Conservation (phyloP, 2,329 filamentous ascomycete genomes). For the Periconia sp. region DNA sequence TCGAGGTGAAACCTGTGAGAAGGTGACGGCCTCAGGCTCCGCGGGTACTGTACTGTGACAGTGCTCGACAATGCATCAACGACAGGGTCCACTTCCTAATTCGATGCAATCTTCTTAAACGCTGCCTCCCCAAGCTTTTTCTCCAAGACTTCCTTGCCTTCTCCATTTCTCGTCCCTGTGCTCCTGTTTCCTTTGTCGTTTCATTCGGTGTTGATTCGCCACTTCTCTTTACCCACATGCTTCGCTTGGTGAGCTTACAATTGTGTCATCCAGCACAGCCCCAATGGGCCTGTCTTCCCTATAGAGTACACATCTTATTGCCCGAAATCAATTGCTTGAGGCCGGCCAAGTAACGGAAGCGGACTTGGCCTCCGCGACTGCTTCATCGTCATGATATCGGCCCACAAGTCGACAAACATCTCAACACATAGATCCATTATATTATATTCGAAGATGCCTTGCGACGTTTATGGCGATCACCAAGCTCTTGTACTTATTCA, state of each 20-base stretch:
- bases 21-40: constrained; percentile 10
- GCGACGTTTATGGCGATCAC: not conserved
- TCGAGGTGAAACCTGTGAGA: not conserved
- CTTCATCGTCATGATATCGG: constrained; percentile 14
- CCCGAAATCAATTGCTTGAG: not conserved
- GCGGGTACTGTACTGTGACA: constrained; percentile 6
- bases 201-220: constrained; percentile 17
- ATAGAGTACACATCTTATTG: not conserved
- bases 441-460: constrained; percentile 17
- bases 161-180: constrained; percentile 3
- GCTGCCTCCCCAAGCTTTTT: constrained; percentile 18
- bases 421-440: constrained; percentile 12
- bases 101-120: constrained; percentile 7
- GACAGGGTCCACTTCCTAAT: constrained; percentile 13
- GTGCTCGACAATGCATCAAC: constrained; percentile 14
- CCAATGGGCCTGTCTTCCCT: constrained; percentile 10
- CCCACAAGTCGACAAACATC: constrained; percentile 11
- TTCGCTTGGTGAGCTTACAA: constrained; percentile 15
- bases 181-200: constrained; percentile 13
- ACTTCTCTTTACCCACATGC: constrained; percentile 1
- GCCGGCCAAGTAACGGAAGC: constrained; percentile 20
- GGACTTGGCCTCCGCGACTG: constrained; percentile 22
- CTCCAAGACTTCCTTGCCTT: constrained; percentile 18
- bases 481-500: constrained; percentile 8
- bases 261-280: constrained; percentile 25